Base-by-base conservation (phyloP, 345 rosid genomes). In the Dovyalis caffra region DNA sequence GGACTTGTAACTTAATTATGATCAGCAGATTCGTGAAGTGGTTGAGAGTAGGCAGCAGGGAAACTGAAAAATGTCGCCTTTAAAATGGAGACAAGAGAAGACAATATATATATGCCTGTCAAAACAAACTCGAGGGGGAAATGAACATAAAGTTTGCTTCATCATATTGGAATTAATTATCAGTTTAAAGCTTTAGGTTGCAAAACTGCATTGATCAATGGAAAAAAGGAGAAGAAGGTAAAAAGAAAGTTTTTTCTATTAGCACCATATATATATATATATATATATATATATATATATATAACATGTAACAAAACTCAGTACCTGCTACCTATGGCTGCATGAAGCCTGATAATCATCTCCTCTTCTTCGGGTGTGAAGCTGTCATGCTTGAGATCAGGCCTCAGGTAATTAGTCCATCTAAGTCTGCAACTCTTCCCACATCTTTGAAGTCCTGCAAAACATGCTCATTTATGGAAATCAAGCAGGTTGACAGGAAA, bases 281-380 rank as follows among this genome's bases (percentile, higher is more conserved):
- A n/a, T n/a, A n/a, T n/a, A n/a, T n/a, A n/a, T n/a, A n/a, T n/a
- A n/a, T n/a, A n/a, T n/a, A n/a, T n/a, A n/a, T n/a, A n/a, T n/a
- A n/a, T n/a, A n/a, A n/a, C n/a, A n/a, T n/a, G n/a, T n/a, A 8
- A 7, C 1, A 25, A 11, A 66, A 5, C 73, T 16, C 32, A n/a
- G n/a, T n/a, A 92, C 97, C 99, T 88, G 92, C 98, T 92, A 15
- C 98, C 99, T 23, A 92, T 89, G 43, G 97, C 92, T 9, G 94
- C 91, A 69, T 95, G 99, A 79, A 95, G 94, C 86, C 83, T 86
- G 58, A 95, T 81, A 70, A 95, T 87, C 66, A 91, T 75, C 61
- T 95, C 96, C 81, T 95, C 99, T 84, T 95, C 99, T 74, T 92
- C 89, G 31, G 86, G 79, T 35, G 96, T 87, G 86, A 95, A 91